A percentile compares a stretch with the other conserved stretches of the same genome.
Conservation (phyloP, 768 basidiomycete species). For the Lanmaoa pseudosensibilis region DNA sequence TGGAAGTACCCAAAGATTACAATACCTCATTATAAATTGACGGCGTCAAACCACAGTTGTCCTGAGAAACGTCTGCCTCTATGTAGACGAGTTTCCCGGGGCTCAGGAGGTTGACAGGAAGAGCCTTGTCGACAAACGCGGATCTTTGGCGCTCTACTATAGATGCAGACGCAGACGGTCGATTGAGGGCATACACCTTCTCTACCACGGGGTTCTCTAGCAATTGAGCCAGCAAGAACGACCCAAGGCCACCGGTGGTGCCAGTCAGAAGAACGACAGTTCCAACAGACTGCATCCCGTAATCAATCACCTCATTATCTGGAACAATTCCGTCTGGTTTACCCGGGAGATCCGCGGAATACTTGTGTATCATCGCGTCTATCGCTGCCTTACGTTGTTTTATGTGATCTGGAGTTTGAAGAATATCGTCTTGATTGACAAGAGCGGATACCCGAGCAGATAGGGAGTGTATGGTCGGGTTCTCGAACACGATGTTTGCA, state of each 20-base stretch:
- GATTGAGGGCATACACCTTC: conserved; percentile 38
- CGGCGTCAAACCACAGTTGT: conserved; percentile 30
- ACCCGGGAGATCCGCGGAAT: conserved; percentile 18
- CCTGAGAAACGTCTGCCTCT: conserved; percentile 37
- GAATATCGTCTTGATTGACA: neutral
- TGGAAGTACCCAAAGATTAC: neutral
- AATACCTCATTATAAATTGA: conserved; percentile 32
- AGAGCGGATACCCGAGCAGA: neutral
- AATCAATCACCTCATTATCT: too few species aligned
- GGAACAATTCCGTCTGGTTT: neutral
- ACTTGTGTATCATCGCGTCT: conserved; percentile 40
- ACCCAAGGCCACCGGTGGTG: conserved; percentile 44
- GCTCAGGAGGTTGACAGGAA: conserved; percentile 32
- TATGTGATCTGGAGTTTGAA: neutral
- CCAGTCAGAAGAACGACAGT: conserved; percentile 35
- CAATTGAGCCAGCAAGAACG: conserved; percentile 35
- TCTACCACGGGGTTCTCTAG: conserved; percentile 25
- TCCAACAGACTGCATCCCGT: neutral
- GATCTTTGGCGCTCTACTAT: conserved; percentile 30
- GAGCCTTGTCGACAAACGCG: conserved; percentile 38
- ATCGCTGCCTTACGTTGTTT: conserved; percentile 1
- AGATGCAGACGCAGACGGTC: conserved; percentile 13
- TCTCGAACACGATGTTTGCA: conserved; percentile 34
- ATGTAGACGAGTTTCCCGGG: conserved; percentile 37
- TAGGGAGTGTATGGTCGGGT: conserved; percentile 33